phyloP scores from a whole-genome alignment of 805 yeast genomes.

The Wickerhamomyces bovis region DNA sequence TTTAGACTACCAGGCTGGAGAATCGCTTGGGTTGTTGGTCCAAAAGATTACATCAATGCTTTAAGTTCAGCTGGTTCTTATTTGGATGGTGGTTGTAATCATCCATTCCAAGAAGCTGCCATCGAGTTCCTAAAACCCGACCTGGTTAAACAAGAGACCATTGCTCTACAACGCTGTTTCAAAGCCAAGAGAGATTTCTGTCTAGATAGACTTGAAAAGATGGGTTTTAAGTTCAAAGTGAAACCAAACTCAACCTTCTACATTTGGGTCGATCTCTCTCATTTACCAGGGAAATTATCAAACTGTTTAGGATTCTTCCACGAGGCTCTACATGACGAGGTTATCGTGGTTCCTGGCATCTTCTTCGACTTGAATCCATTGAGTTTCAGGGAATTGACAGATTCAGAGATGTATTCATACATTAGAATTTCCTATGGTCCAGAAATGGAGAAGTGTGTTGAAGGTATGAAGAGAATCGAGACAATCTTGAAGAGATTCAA shows the following conservation, averaged over 20 bases:
- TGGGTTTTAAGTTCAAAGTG: conserved; percentile 48
- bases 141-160: conserved; percentile 45
- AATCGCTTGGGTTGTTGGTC: conserved; percentile 58
- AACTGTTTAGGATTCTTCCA: conserved; percentile 59
- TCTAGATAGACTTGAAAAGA: conserved; percentile 37
- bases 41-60: conserved; percentile 51
- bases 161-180: conserved; percentile 52
- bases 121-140: conserved; percentile 47
- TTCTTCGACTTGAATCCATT: conserved; percentile 56
- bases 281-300: conserved; percentile 48
- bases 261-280: conserved; percentile 51
- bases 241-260: conserved; percentile 55
- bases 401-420: conserved; percentile 53
- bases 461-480: conserved; percentile 59
- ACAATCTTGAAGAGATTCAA: conserved; percentile 37
- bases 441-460: conserved; percentile 40
- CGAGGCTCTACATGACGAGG: conserved; percentile 54
- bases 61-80: conserved; percentile 54
- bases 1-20: conserved; percentile 63
- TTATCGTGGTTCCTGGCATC: conserved; percentile 57
- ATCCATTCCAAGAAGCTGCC: conserved; percentile 58
- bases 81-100: conserved; percentile 56
- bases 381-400: conserved; percentile 40
- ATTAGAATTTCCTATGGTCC: conserved; percentile 59
- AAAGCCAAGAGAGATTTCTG: conserved; percentile 53